phyloP scores from a whole-genome alignment of 2,329 filamentous ascomycete genomes.

The Fusarium chaquense region DNA sequence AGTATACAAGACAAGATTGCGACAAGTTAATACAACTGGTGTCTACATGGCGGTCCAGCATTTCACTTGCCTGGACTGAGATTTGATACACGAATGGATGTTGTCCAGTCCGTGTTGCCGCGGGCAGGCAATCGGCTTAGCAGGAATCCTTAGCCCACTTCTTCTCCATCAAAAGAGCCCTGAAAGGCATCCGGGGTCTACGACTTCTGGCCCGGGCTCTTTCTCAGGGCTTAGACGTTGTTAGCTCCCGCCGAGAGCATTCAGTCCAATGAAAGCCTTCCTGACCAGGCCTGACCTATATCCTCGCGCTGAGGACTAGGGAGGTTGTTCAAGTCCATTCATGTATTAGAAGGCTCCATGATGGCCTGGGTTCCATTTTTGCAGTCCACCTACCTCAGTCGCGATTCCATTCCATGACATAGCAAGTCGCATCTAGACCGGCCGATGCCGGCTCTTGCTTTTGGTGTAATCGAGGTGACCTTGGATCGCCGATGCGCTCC shows the following conservation, averaged over 20 bases:
- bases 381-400: conserved; percentile 4
- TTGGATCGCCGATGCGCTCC: conserved; percentile 16
- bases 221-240: conserved; percentile 10
- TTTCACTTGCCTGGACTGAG: conserved; percentile 21
- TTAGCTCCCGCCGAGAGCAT: conserved; percentile 24
- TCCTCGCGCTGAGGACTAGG: background rate
- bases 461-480: background rate
- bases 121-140: conserved; percentile 21
- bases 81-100: conserved; percentile 32
- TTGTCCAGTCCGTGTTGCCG: conserved; percentile 25
- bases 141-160: background rate
- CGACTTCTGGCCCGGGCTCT: conserved; percentile 12
- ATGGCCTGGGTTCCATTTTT: conserved; percentile 1
- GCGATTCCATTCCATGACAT: conserved; percentile 15
- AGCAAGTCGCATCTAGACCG: conserved; percentile 13
- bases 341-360: background rate
- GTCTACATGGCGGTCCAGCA: conserved; percentile 17
- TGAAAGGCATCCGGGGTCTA: conserved; percentile 13
- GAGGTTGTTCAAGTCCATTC: background rate
- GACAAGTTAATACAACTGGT: conserved; percentile 15
- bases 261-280: background rate
- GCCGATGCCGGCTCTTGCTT: background rate
- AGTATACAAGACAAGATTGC: conserved; percentile 2
- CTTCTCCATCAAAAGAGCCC: conserved; percentile 24
- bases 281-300: background rate